Base-by-base conservation (phyloP, 371 early-diverging fungal species). In the Mortierella sp. region DNA sequence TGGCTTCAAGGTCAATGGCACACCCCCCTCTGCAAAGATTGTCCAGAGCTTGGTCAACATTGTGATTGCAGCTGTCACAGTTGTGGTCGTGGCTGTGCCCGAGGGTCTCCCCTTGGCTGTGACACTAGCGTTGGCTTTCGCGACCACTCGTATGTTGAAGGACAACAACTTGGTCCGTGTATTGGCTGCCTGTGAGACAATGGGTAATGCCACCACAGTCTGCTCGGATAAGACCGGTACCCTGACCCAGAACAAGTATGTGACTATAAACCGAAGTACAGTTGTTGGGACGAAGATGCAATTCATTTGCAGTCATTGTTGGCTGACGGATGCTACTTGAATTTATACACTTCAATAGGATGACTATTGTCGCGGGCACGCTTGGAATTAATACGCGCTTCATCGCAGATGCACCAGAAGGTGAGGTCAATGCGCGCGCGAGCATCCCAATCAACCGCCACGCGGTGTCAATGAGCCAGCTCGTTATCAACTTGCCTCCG, bases 141-240 rank as follows among this genome's bases (percentile, higher is more conserved):
- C 91, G 11, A 90, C 91, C 15, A 89, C 86, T n/a, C 82, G 87
- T 6, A 97, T 94, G 97, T 78, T 93, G 49, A 90, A 91, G 64
- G 95, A 97, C 70, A 94, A 95, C 70, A 95, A 94, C 72, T 80
- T 97, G 28, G 97, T 97, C 6, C 87, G 96, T 23, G 87, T 93
- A n/a, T 79, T 97, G 24, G 86, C 91, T 39, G 93, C 97, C 7
- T 97, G 97, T 72, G 97, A 97, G 80, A 95, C 94, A 28, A 96
- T 96, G 96, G 95, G 95, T 8, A 92, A 90, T 70, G 95, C 96
- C 1, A 96, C 96, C 8, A 93, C 93, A 6, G 86, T 97, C 37
- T 95, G 96, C 75, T 91, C 93, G 7, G 96, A 97, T 78, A 95
- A 95, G 76, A 95, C 95, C 8, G 96, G 96, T n/a, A 96, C 95